These are phyloP conservation scores for Epichloe sylvatica DNA, from an alignment of 2,329 filamentous ascomycete species.

Conservation along the genomic window DNA sequence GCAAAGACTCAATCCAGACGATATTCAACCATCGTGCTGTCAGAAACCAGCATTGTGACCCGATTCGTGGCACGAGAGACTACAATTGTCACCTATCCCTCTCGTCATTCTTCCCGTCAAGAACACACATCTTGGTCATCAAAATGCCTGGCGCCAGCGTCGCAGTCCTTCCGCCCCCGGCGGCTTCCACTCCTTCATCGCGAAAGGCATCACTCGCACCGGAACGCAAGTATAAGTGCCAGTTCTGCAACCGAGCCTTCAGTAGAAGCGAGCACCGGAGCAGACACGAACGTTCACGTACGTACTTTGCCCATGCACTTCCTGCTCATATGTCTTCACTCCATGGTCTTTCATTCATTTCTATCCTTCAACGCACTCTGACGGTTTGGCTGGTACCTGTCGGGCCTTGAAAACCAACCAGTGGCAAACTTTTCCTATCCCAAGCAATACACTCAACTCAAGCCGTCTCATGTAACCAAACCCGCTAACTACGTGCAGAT, in stretches of 20 bases:
- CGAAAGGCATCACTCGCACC: constrained; percentile 66
- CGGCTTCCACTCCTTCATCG: constrained; percentile 54
- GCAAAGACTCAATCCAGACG: constrained; percentile 25
- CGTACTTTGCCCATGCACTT: constrained; percentile 29
- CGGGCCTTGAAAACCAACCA: not conserved
- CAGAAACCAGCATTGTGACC: constrained; percentile 15
- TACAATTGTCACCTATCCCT: constrained; percentile 7
- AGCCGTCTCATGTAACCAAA: constrained; percentile 2
- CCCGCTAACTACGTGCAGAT: constrained; percentile 39
- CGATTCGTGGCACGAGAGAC: constrained; percentile 9
- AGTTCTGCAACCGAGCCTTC: constrained; percentile 96
- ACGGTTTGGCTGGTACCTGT: not conserved
- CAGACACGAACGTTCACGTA: constrained; percentile 95
- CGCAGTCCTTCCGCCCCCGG: constrained; percentile 48
- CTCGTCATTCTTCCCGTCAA: constrained; percentile 11
- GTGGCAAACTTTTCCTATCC: not conserved
- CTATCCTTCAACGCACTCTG: not conserved
- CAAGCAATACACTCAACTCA: constrained; percentile 3
- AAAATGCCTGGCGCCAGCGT: constrained; percentile 59
- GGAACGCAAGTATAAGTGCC: constrained; percentile 99
- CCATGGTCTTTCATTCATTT: not conserved
- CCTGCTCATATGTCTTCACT: not conserved
- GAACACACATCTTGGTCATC: constrained; percentile 23
- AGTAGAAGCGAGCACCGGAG: constrained; percentile 94
- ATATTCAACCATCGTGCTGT: constrained; percentile 47